Percentiles rank a stretch among this genome's conserved stretches.
phyloP scores from a whole-genome alignment of 495 filamentous ascomycete species.

The Neurospora sp. region DNA sequence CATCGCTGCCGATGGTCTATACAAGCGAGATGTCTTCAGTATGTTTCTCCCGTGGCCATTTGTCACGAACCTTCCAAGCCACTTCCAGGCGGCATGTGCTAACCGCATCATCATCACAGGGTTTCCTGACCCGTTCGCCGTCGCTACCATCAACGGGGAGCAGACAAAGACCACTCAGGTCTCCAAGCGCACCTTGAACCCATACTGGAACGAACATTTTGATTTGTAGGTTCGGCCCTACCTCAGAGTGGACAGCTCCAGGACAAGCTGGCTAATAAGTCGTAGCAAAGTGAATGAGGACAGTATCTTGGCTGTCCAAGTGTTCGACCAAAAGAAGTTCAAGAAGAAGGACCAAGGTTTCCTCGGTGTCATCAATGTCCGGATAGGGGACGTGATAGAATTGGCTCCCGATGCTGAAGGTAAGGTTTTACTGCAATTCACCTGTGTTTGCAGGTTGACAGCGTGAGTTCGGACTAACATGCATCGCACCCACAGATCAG shows the following conservation, averaged over 20 bases:
- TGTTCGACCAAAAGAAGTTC: slow-evolving; percentile 99
- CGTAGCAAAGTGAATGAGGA: slow-evolving; percentile 77
- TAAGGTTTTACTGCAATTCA: slow-evolving; percentile 34
- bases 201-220: slow-evolving; percentile 98
- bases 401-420: slow-evolving; percentile 82
- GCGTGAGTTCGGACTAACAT: not conserved
- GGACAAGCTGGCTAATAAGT: slow-evolving; percentile 14
- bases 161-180: slow-evolving; percentile 93
- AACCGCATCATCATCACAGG: slow-evolving; percentile 40
- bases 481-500: slow-evolving; percentile 39
- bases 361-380: slow-evolving; percentile 92
- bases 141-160: slow-evolving; percentile 91
- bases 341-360: slow-evolving; percentile 99
- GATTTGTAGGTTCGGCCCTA: slow-evolving; percentile 60
- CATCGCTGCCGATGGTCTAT: slow-evolving; percentile 95
- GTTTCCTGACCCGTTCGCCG: slow-evolving; percentile 95
- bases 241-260: not conserved
- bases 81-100: not conserved
- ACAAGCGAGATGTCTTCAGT: slow-evolving; percentile 99
- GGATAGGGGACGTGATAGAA: slow-evolving; percentile 87
- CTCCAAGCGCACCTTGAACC: slow-evolving; percentile 93
- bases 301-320: slow-evolving; percentile 93
- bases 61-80: slow-evolving; percentile 8
- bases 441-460: not conserved
- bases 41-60: slow-evolving; percentile 25